Base-by-base conservation (phyloP, 768 basidiomycete genomes). In the Mycena latifolia region DNA sequence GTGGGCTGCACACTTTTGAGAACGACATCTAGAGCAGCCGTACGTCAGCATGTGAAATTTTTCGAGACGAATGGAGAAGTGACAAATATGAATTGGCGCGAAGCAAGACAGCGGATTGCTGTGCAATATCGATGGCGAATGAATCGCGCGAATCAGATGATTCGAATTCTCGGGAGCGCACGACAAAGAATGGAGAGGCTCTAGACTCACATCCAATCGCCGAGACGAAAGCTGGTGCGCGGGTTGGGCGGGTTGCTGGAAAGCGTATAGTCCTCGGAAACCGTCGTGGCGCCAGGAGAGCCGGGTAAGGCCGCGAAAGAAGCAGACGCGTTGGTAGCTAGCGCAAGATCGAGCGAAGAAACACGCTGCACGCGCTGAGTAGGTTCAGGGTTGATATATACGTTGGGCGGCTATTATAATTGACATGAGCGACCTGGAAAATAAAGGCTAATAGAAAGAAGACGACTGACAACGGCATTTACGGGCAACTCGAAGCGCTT, bases 161-260 rank as follows among this genome's bases (percentile, higher is more conserved):
- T 14, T 6, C 33, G 33, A 35, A 35, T n/a, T n/a, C 51, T 15
- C 53, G 22, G 18, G 41, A 43, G 50, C 55, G 33, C n/a, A n/a
- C 37, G 28, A 58, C n/a, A 39, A n/a, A n/a, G 46, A 50, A 51
- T 31, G 37, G 68, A 71, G n/a, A n/a, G n/a, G n/a, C n/a, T n/a
- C n/a, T n/a, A n/a, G n/a, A 87, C 90, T 79, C 73, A 92, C 90
- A 92, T 90, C 91, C 91, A 92, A 73, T 92, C 91, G 18, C 91
- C 91, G 6, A 85, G 78, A 70, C 91, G 82, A 76, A 92, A 92
- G 70, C 81, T 86, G 3, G 85, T 86, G 71, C 85, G 84, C 17
- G 89, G 88, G 73, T 91, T 92, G 15, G 91, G 91, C 7, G 91
- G 91, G 69, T 92, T 92, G 70, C 76, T 86, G 20, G 90, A 92